Evolutionary conservation across 768 basidiomycete species (phyloP).

Genomic region (Naganishia friedmannii): DNA sequence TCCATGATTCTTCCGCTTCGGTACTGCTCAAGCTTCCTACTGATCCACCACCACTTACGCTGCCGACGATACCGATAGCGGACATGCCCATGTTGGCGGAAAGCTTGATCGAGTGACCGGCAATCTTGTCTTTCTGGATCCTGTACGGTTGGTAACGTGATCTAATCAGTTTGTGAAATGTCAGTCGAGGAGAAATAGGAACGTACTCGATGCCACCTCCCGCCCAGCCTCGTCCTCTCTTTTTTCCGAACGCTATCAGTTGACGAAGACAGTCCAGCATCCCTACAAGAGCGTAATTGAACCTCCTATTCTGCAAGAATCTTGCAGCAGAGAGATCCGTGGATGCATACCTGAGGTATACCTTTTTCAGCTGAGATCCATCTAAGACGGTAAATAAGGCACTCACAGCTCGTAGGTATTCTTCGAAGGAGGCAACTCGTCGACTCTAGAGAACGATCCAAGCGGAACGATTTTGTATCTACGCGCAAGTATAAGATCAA

Average conservation of each 20-base stretch:
- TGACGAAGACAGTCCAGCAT: conserved; percentile 93
- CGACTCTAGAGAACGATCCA: conserved; percentile 91
- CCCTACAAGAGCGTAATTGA: conserved; percentile 93
- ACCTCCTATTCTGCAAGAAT: conserved; percentile 86
- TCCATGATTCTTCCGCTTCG: conserved; percentile 87
- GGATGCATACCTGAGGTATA: conserved; percentile 65
- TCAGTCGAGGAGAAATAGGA: conserved; percentile 10
- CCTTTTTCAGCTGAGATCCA: neutral
- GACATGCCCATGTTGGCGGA: conserved; percentile 65
- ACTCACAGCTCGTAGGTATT: conserved; percentile 70
- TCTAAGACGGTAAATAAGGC: neutral
- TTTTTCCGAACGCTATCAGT: conserved; percentile 77
- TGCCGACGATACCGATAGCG: conserved; percentile 29
- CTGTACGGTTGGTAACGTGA: conserved; percentile 54
- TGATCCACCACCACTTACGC: conserved; percentile 16
- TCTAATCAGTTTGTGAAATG: neutral
- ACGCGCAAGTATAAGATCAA: neutral
- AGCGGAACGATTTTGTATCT: conserved; percentile 89
- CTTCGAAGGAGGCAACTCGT: conserved; percentile 57
- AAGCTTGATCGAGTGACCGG: conserved; percentile 86
- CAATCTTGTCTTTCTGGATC: conserved; percentile 89
- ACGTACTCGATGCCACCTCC: conserved; percentile 75
- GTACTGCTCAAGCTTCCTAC: conserved; percentile 26
- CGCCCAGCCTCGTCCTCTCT: conserved; percentile 70
- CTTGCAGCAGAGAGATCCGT: conserved; percentile 86